Base-by-base conservation (phyloP, 2,329 filamentous ascomycete genomes). In the Geosmithia putterillii region DNA sequence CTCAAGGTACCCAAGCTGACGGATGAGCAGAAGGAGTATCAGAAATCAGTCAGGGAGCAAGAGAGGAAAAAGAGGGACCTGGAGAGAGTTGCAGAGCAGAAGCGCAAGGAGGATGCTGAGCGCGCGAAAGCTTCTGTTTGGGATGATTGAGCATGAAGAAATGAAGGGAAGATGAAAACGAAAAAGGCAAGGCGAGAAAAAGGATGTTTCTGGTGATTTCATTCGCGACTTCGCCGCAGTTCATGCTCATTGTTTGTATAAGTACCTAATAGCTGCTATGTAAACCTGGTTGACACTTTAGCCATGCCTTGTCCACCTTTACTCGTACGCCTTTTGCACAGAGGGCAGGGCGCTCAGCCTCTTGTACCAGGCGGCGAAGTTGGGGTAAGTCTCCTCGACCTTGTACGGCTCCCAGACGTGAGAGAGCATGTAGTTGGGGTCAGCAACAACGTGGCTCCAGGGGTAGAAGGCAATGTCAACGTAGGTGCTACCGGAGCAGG, bases 11-110 rank as follows among this genome's bases (percentile, higher is more conserved):
- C 87, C 25, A 83, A 78, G 66, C 76, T 81, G 60, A 95, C 87
- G 2, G 87, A 94, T 48, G 89, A 95, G 64, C 85, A 95, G 70
- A 75, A 73, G 52, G 85, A 86, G 43, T 96, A 92, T 59, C 89
- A 96, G 54, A 77, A 73, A 51, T 82, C 85, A 1, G 69, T 92
- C 47, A 79, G 82, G 53, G 85, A 94, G 63, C 85, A 90, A 64
- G 90, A 95, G 70, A 80, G 79, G 54, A 88, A 79, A 67, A 75
- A 76, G 52, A 69, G 80, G 46, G 84, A 89, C 45, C 74, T 78
- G 52, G 86, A 89, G 60, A 79, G 71, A 56, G 79, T 79, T 45
- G 76, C 77, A 45, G 76, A 80, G 60, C 74, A 65, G 52, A 63
- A 66, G 50, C 71, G 67, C 53, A 73, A 74, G 49, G 76, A 77